Evolutionary conservation across 805 yeast species (phyloP), one percentile per base, ranked within the genome.

Genomic region (Saccharomycopsis amapae): DNA sequence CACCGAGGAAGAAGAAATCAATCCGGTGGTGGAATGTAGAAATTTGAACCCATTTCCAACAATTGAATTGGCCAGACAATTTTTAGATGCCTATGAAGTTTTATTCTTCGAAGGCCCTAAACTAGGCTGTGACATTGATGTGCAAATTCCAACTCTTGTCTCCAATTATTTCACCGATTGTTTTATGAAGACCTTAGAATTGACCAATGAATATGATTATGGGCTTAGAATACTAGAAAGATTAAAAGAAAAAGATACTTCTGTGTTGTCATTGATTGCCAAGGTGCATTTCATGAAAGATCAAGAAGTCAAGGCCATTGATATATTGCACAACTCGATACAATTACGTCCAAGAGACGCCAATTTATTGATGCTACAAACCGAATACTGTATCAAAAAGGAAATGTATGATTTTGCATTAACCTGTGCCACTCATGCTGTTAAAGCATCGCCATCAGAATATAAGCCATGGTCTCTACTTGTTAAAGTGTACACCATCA

Each of bases 21-120:
- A 72, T 38, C 72, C 76, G 42, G 73, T 93, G 46, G 95, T 88
- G 7, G 95, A 89, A 59, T 82, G 93, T 32, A 75, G 96, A 53
- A 78, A 82, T 49, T 70, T 86, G 46, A 83, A 87, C 56, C 97
- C 97, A 3, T 74, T 93, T 50, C 58, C 69, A 23, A 65, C 63
- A 26, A 65, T 67, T 7, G 71, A 66, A 25, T 63, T 69, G 12
- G 78, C 81, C 2, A 64, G 65, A 44, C 61, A 63, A 43, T 86
- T 86, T 58, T 60, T 85, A 44, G 64, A 66, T 19, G 85, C 80
- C 1, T 84, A 84, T 59, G 87, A 81, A 60, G 59, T 63, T 43
- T 69, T 87, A 48, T 87, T 81, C 58, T 67, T 65, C 54, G 72
- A 73, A 28, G 95, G 95, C 12, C 71, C 77, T 19, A 73, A 69